Evolutionary conservation across 192 early-diverging fungal species (phyloP).

Genomic region (Coemansia sp.): DNA sequence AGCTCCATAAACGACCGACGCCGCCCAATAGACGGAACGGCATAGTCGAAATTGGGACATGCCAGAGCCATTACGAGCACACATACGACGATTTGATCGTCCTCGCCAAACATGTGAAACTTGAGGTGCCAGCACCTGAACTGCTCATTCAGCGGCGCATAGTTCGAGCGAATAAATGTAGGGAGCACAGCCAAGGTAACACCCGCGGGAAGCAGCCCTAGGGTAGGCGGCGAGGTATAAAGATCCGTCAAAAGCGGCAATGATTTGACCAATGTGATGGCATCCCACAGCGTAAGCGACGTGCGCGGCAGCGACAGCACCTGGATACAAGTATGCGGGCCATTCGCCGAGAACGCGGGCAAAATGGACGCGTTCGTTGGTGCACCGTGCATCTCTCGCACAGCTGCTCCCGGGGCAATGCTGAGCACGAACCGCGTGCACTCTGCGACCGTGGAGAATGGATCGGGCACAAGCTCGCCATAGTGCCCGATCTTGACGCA

Average conservation of each 20-base stretch:
- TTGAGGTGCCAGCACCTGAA: background rate
- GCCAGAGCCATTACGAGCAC: background rate
- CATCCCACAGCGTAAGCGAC: background rate
- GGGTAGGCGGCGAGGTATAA: background rate
- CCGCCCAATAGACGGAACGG: background rate
- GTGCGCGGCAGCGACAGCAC: background rate
- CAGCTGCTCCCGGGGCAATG: background rate
- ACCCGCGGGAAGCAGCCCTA: background rate
- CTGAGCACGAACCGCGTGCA: background rate
- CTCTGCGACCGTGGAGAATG: background rate
- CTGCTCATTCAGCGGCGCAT: background rate
- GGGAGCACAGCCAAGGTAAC: background rate
- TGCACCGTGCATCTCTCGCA: background rate
- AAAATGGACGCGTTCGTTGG: background rate
- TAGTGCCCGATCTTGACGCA: background rate
- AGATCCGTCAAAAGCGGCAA: background rate
- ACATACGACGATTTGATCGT: background rate
- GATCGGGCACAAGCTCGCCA: background rate
- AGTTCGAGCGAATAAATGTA: background rate
- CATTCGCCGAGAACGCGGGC: background rate
- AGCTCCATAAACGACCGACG: background rate
- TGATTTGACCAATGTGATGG: background rate
- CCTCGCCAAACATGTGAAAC: background rate
- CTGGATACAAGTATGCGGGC: background rate
- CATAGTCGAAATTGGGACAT: background rate